Base-by-base conservation (phyloP, 495 filamentous ascomycete genomes). In the Tuber indicum region DNA sequence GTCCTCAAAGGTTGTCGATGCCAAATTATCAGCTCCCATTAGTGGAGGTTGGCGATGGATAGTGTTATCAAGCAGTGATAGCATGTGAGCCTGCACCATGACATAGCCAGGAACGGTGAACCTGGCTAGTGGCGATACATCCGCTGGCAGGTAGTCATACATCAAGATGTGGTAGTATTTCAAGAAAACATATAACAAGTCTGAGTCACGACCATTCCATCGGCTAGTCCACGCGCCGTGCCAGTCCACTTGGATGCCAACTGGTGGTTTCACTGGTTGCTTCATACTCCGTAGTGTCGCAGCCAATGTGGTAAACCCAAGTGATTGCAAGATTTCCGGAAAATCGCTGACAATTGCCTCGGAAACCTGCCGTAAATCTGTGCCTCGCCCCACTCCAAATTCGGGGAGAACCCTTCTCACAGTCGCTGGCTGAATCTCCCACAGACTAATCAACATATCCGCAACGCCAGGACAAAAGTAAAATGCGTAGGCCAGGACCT, bases 401-500 rank as follows among this genome's bases (percentile, higher is more conserved):
- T 92, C 90, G 47, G 90, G 88, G 1, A 92, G 85, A 19, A 94
- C 89, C 52, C 93, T 90, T 75, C 92, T 90, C 79, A 97, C 87
- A 44, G 87, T 83, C 74, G 89, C 89, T 12, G 89, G 84, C 39
- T 89, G 88, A 45, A 92, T 86, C 62, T 89, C 89, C 96, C 95
- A 97, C 41, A 98, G 85, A 42, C 93, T 88, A 43, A 97, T 89
- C 73, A 98, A 87, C 58, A 95, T 89, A 81, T 98, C 94, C 52
- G 94, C 92, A 75, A 97, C 88, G 26, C 94, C 94, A 0, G 94
- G 92, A 58, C 93, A 96, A 84, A 97, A 98, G 83, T 96, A 96
- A 85, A 97, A 99, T 47, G 96, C 96, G 84, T 97, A 98, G 14
- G 96, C 96, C 80, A 91, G 92, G 23, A 94, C 93, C 84, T 96